Percentiles rank a stretch among this genome's conserved stretches.
Evolutionary conservation across 768 basidiomycete genomes (phyloP).

Genomic region (Cubamyces sp.): DNA sequence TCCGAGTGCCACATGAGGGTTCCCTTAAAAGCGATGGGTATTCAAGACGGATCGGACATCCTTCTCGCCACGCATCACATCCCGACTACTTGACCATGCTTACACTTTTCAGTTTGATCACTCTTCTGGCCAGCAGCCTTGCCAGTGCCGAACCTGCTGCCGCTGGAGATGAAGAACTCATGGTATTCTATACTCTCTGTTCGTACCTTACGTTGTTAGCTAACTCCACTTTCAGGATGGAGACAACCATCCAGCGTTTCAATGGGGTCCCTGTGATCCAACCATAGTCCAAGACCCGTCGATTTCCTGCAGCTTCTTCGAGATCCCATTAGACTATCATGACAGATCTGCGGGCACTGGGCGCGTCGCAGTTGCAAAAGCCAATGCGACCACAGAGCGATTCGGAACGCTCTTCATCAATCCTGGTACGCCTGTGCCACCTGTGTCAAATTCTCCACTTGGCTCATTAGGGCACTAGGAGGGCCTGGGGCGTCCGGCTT

Average conservation of each 20-base stretch:
- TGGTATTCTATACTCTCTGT: too few relatives aligned
- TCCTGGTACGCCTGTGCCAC: not conserved
- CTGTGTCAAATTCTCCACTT: not conserved
- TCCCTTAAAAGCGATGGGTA: too few relatives aligned
- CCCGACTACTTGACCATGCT: too few relatives aligned
- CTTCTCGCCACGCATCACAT: too few relatives aligned
- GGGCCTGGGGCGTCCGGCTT: not conserved
- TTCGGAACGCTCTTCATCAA: slow-evolving; percentile 10
- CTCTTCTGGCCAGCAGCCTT: too few relatives aligned
- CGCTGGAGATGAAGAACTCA: too few relatives aligned
- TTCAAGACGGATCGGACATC: too few relatives aligned
- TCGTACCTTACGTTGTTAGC: too few relatives aligned
- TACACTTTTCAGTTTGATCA: too few relatives aligned
- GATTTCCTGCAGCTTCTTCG: slow-evolving; percentile 5
- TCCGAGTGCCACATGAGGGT: too few relatives aligned
- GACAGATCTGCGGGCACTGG: slow-evolving; percentile 1
- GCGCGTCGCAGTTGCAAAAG: not conserved
- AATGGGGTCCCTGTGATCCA: slow-evolving; percentile 13
- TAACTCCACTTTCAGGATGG: not conserved
- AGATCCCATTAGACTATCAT: slow-evolving; percentile 15
- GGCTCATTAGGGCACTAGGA: not conserved
- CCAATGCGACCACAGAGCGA: slow-evolving; percentile 5
- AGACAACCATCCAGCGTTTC: not conserved
- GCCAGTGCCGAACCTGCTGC: too few relatives aligned
- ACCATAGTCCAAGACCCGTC: not conserved